Evolutionary conservation across 225 moss, liverwort and hornwort species (phyloP).

Genomic region (Marchantia polymorpha): DNA sequence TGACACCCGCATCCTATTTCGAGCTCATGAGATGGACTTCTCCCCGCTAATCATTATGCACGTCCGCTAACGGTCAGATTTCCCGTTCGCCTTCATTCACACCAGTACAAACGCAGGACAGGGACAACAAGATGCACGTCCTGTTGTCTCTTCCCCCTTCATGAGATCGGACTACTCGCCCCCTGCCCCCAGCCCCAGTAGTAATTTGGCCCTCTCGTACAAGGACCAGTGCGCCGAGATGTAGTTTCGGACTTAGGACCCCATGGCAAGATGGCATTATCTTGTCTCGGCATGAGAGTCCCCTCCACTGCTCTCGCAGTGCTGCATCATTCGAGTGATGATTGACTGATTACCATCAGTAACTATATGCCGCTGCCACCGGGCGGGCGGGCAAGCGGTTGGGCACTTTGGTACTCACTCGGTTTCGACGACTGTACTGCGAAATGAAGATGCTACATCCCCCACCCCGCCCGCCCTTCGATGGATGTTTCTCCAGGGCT

Average conservation of each 20-base stretch:
- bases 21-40: slow-evolving; percentile 2
- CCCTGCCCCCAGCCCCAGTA: too few species aligned
- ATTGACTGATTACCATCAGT: not conserved
- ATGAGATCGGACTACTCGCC: not conserved
- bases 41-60: slow-evolving; percentile 8
- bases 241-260: not conserved
- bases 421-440: not conserved
- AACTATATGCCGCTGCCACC: not conserved
- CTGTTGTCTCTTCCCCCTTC: not conserved
- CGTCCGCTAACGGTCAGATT: not conserved
- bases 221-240: not conserved
- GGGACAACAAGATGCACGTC: not conserved
- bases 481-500: too few species aligned
- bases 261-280: not conserved
- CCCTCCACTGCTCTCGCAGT: not conserved
- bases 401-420: not conserved
- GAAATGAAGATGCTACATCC: not conserved
- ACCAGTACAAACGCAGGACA: not conserved
- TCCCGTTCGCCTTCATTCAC: not conserved
- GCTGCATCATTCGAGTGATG: not conserved
- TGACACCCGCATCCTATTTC: not conserved
- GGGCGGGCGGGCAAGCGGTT: not conserved
- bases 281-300: not conserved
- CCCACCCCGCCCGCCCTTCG: too few species aligned
- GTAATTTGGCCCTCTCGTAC: not conserved